Evolutionary conservation across 1,284 basidiomycete species (phyloP), one percentile per base, ranked within the genome.

Genomic region (Ustilago cynodontis): DNA sequence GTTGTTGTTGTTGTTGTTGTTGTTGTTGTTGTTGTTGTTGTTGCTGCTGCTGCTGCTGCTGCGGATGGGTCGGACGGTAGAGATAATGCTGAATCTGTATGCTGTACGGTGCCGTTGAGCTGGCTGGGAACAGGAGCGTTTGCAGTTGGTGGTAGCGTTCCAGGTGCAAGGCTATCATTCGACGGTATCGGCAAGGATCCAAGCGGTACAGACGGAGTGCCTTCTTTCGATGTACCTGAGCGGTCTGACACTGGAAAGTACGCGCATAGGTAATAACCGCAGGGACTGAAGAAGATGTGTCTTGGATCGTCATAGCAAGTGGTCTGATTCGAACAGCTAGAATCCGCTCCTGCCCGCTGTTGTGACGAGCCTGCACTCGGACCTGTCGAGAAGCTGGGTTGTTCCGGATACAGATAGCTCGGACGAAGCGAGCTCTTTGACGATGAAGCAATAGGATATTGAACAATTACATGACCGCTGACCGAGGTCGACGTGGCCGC

Each of bases 221-320:
- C 26, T 14, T 29, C 22, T 20, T n/a, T 22, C 8, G 41, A 26
- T n/a, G 49, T n/a, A 14, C 13, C 20, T 10, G 16, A 3, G 29
- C 52, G 51, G 14, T 28, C 14, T n/a, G 29, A 18, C 7, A 29
- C 24, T 0, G 60, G 59, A 28, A 78, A 78, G 49, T 59, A 65
- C 6, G 76, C 76, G 47, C 67, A 70, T 2, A 78, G 64, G 41
- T 68, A 71, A 62, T 63, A 78, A 20, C 76, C 76, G 54, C 76
- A 78, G 1, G 64, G 71, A 55, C 76, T 78, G 63, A 78, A 78
- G 10, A 64, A 60, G 53, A 78, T 74, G 41, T 65, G 49, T 41
- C 22, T 57, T 5, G 75, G 70, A 47, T 73, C 75, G 39, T 53
- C 60, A 22, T 65, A 72, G 37, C 37, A 37, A 20, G 41, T 47